Percentiles rank a stretch among this genome's conserved stretches.
phyloP scores from a whole-genome alignment of 202 grass and related monocot genomes.

The Brachypodium distachyon region DNA sequence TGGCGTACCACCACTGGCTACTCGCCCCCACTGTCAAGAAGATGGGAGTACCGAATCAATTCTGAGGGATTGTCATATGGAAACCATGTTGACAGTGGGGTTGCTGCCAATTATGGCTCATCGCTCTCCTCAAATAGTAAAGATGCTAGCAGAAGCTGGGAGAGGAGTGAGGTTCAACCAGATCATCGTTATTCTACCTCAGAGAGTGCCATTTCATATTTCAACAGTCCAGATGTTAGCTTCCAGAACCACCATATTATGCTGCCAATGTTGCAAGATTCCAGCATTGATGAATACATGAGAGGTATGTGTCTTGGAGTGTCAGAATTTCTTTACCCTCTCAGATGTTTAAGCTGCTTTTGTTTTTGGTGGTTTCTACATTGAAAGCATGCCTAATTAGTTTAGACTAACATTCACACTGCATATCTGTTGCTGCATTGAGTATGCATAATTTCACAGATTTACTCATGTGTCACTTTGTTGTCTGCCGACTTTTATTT shows the following conservation, averaged over 20 bases:
- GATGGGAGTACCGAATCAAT: constrained; percentile 49
- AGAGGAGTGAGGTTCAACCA: constrained; percentile 29
- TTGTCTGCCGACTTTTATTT: neutral
- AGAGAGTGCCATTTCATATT: constrained; percentile 47
- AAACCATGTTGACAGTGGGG: constrained; percentile 39
- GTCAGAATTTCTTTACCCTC: neutral
- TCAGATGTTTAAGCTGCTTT: neutral
- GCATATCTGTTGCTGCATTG: neutral
- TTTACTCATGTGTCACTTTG: neutral
- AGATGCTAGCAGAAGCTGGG: constrained; percentile 62
- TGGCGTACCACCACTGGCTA: constrained; percentile 53
- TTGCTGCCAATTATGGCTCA: constrained; percentile 42
- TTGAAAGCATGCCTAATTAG: neutral
- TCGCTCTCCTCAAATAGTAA: constrained; percentile 62
- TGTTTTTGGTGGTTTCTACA: neutral
- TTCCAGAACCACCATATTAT: constrained; percentile 53
- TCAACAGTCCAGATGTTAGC: constrained; percentile 52
- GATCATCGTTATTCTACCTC: constrained; percentile 46
- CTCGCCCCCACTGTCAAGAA: constrained; percentile 46
- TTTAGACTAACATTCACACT: neutral
- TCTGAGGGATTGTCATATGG: constrained; percentile 52
- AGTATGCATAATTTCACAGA: neutral
- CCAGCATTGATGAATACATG: constrained; percentile 37
- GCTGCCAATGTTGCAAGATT: constrained; percentile 24
- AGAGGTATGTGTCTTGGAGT: constrained; percentile 39